Percentiles rank a stretch among this genome's conserved stretches.
Evolutionary conservation across 352 stramenopile genomes (phyloP).

Genomic region (Pythium insidiosum): DNA sequence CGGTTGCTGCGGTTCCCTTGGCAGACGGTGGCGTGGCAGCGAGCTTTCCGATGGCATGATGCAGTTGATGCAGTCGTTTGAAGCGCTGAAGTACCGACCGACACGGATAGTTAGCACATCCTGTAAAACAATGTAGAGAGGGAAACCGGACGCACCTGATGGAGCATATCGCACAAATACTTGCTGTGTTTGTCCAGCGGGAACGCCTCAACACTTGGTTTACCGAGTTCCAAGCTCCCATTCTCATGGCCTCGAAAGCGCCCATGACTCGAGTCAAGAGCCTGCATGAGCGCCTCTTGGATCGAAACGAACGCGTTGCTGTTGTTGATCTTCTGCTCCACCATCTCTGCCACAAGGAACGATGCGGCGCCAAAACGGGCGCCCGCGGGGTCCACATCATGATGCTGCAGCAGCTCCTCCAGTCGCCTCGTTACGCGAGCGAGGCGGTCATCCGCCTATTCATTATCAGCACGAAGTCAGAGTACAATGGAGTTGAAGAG

Average conservation of each 20-base stretch:
- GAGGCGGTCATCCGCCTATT: slow-evolving; percentile 51
- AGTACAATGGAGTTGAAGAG: too few species aligned
- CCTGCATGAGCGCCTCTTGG: slow-evolving; percentile 21
- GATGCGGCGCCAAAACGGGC: slow-evolving; percentile 51
- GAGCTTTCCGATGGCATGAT: slow-evolving; percentile 49
- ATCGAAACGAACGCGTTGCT: slow-evolving; percentile 24
- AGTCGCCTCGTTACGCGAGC: slow-evolving; percentile 22
- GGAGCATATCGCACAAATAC: slow-evolving; percentile 49
- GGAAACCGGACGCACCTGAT: slow-evolving; percentile 30
- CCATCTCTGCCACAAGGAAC: slow-evolving; percentile 45
- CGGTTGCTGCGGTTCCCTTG: background rate
- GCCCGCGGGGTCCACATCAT: slow-evolving; percentile 25
- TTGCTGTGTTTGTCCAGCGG: slow-evolving; percentile 14
- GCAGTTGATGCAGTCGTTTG: slow-evolving; percentile 47
- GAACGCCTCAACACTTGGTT: too few species aligned
- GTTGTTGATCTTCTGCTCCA: slow-evolving; percentile 55
- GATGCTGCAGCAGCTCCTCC: slow-evolving; percentile 34
- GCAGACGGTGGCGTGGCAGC: slow-evolving; percentile 13
- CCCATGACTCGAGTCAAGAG: background rate
- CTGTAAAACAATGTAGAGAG: too few species aligned
- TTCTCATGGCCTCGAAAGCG: too few species aligned
- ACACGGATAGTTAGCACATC: background rate
- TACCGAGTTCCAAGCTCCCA: too few species aligned
- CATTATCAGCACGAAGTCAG: too few species aligned
- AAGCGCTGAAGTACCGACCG: too few species aligned